Conservation (phyloP, 345 rosid genomes). For the Syzygium oleosum region DNA sequence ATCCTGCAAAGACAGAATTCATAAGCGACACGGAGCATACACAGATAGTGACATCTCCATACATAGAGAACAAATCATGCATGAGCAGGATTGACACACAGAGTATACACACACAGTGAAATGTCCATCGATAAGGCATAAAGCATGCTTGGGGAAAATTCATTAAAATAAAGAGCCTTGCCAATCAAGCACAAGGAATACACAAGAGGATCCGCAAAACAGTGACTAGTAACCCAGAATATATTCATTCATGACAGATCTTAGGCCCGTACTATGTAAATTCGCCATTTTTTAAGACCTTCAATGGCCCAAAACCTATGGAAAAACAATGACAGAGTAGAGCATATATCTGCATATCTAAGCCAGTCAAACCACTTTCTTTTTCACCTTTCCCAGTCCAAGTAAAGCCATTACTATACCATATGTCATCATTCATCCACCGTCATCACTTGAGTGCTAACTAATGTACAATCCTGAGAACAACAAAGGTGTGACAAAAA, state of each 20-base stretch:
- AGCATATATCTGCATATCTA: background rate
- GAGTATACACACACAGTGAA: background rate
- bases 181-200: background rate
- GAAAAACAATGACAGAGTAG: background rate
- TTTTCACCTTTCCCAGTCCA: background rate
- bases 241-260: background rate
- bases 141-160: background rate
- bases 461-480: background rate
- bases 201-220: background rate
- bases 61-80: background rate
- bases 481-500: background rate
- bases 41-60: background rate
- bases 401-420: background rate
- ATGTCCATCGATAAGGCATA: background rate
- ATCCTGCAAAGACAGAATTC: slow-evolving; percentile 30
- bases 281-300: background rate
- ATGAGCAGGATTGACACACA: background rate
- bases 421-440: background rate
- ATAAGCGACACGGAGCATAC: background rate
- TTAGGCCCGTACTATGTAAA: background rate
- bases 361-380: background rate
- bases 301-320: background rate
- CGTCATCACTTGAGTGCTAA: background rate
- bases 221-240: background rate
- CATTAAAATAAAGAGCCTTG: background rate